Percentiles rank a stretch among this genome's conserved stretches.
Conservation (phyloP, 1,139 yeast species). For the Geotrichum citri-aurantii region DNA sequence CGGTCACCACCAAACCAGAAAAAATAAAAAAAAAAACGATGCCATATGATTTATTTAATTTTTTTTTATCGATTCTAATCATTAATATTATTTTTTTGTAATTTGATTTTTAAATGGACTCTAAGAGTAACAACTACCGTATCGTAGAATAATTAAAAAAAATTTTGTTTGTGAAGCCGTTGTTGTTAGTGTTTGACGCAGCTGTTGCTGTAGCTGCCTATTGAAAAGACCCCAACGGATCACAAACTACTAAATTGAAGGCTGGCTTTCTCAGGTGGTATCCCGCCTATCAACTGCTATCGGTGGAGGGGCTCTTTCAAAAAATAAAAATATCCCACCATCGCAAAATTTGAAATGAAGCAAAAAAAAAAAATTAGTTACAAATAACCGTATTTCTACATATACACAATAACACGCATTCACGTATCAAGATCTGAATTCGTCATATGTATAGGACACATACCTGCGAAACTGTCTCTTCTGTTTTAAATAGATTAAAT, state of each 20-base stretch:
- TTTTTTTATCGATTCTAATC: no score
- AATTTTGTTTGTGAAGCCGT: background rate
- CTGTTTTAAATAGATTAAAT: no score
- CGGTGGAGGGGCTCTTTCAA: background rate
- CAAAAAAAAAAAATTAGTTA: no score
- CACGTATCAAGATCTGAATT: background rate
- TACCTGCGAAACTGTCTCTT: no score
- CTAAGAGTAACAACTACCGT: background rate
- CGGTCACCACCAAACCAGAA: background rate
- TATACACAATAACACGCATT: background rate
- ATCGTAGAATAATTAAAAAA: background rate
- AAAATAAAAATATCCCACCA: background rate
- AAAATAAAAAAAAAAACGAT: background rate
- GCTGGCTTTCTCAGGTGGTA: background rate
- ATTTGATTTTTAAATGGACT: no score
- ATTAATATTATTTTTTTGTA: no score
- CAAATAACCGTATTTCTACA: no score
- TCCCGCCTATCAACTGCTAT: background rate
- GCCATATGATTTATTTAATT: no score
- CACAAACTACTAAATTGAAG: background rate
- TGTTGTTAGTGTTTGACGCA: no score
- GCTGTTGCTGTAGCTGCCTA: no score
- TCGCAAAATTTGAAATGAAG: background rate
- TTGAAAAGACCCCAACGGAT: background rate
- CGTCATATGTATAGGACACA: no score